Base-by-base conservation (phyloP, 2,329 filamentous ascomycete genomes). In the Pseudopithomyces chartarum region DNA sequence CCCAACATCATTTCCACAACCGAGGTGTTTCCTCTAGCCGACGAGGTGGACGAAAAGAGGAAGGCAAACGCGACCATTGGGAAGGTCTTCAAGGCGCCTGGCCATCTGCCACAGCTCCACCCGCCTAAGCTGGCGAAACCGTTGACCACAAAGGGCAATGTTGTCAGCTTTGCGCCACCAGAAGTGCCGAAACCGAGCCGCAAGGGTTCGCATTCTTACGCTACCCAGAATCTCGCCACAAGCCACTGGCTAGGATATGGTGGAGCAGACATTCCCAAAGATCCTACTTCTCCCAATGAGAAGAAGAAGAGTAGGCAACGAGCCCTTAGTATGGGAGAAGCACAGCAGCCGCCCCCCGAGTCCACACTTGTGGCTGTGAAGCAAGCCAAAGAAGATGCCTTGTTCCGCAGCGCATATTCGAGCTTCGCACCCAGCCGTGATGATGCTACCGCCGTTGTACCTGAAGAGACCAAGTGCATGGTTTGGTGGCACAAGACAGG, bases 401-500 rank as follows among this genome's bases (percentile, higher is more conserved):
- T 93, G 10, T 94, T 93, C 69, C 84, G 89, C 29, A 86, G 88
- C 53, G 90, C 88, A 1, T 94, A 92, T 73, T 92, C 89, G 0
- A 90, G 88, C 67, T 94, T 93, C 72, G 90, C 90, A 6, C 90
- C 90, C 0, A 87, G 84, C 50, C 88, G 85, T 64, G 90, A 94
- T 72, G 87, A 93, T 68, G 84, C 89, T 2, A 85, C 83, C 12
- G 88, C 90, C 6, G 81, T 92, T 55, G 80, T 92, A 2, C 85
- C 90, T 0, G 86, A 87, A 1, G 85, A 85, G 33, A 82, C 86
- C 48, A 85, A 90, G 57, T 86, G 87, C 51, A 85, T 85, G 54
- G 66, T 93, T 47, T 93, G 90, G 89, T 94, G 90, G 89, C 87
- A 91, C 69, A 86, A 85, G 59, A 79, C 84, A 50, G 90, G 90